Conservation (phyloP, 2,329 filamentous ascomycete genomes). For the Phaeophleospora eucalypticola region DNA sequence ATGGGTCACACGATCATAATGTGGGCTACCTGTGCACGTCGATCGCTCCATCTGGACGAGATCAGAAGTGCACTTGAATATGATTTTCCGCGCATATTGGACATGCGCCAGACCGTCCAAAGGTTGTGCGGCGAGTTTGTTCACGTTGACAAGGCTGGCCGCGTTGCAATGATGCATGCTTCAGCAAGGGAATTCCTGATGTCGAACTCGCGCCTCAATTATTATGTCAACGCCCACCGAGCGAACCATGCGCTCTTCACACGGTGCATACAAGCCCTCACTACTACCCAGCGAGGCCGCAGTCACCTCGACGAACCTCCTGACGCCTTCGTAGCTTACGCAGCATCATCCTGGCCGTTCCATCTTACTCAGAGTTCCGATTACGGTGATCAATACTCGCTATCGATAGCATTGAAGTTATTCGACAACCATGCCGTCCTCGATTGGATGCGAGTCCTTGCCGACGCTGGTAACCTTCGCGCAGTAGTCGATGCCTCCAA, state of each 20-base stretch:
- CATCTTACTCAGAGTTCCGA: background rate
- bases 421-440: background rate
- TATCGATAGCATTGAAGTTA: background rate
- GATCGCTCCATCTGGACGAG: background rate
- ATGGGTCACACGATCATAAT: background rate
- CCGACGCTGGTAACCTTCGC: background rate
- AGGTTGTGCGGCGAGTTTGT: background rate
- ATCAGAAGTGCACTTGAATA: background rate
- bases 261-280: background rate
- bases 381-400: background rate
- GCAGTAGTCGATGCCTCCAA: background rate
- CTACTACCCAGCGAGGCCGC: background rate
- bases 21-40: background rate
- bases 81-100: background rate
- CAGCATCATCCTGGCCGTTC: background rate
- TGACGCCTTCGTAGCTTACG: background rate
- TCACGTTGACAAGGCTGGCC: background rate
- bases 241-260: background rate
- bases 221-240: background rate
- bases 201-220: background rate
- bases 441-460: background rate
- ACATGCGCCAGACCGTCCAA: background rate
- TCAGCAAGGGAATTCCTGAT: background rate
- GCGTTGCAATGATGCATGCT: background rate
- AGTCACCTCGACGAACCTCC: background rate